Conservation (phyloP, 2,329 filamentous ascomycete species). For the Metarhizium humberi region DNA sequence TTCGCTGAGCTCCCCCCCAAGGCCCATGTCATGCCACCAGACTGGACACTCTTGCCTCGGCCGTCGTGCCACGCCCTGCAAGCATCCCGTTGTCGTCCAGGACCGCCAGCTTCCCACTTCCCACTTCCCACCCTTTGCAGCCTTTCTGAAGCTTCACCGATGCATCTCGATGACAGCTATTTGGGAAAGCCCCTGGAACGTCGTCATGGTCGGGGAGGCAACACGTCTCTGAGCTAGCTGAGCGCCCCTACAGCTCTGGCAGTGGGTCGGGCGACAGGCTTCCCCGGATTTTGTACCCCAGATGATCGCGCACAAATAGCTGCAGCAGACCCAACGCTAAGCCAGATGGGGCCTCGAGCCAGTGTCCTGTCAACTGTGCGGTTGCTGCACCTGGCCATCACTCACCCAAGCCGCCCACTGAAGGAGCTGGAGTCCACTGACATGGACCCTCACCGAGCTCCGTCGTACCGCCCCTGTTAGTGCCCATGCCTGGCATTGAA, state of each 20-base stretch:
- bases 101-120: not conserved
- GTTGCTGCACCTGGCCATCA: not conserved
- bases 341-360: not conserved
- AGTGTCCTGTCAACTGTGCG: not conserved
- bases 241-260: not conserved
- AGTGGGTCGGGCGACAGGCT: slow-evolving; percentile 13
- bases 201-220: not conserved
- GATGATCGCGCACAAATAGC: slow-evolving; percentile 9
- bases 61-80: not conserved
- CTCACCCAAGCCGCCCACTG: too few relatives aligned
- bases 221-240: not conserved
- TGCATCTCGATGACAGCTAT: not conserved
- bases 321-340: slow-evolving; percentile 7
- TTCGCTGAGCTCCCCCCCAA: not conserved
- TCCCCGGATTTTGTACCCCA: slow-evolving; percentile 17
- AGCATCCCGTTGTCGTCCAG: not conserved
- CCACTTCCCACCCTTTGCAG: slow-evolving; percentile 1
- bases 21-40: not conserved
- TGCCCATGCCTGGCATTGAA: too few relatives aligned
- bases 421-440: too few relatives aligned
- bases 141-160: not conserved
- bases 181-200: not conserved
- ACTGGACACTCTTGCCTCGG: too few relatives aligned
- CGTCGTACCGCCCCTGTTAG: too few relatives aligned
- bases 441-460: too few relatives aligned